These are phyloP conservation scores for Athelia psychrophila DNA, from an alignment of 1,284 basidiomycete species.

Conservation along the genomic window DNA sequence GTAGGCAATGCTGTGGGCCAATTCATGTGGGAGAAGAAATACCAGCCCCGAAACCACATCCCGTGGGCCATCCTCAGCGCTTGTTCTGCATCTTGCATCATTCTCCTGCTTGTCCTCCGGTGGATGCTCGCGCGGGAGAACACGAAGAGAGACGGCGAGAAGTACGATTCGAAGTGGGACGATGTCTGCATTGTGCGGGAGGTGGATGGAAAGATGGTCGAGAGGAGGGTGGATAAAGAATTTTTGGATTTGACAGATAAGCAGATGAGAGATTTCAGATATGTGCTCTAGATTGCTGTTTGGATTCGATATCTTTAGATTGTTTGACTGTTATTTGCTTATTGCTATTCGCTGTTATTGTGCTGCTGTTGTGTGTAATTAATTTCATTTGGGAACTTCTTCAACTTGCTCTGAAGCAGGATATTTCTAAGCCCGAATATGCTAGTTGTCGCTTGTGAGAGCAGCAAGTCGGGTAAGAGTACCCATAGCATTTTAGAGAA, in stretches of 20 bases:
- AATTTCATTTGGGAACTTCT: too few species aligned
- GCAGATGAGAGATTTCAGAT: conserved; percentile 60
- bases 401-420: too few species aligned
- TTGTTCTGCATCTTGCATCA: conserved; percentile 50
- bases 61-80: conserved; percentile 68
- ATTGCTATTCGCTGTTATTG: too few species aligned
- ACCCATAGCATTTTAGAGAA: too few species aligned
- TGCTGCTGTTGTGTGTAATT: too few species aligned
- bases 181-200: conserved; percentile 57
- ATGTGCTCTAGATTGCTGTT: conserved; percentile 34
- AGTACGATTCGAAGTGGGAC: conserved; percentile 58
- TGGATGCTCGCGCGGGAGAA: conserved; percentile 65
- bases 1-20: conserved; percentile 72
- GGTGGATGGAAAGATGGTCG: conserved; percentile 41
- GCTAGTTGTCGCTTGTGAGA: too few species aligned
- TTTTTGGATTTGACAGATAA: conserved; percentile 71
- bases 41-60: conserved; percentile 62
- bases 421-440: too few species aligned
- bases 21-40: conserved; percentile 75
- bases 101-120: conserved; percentile 56
- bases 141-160: conserved; percentile 52
- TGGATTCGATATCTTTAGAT: neutral
- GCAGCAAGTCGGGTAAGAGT: too few species aligned
- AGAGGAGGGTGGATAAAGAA: conserved; percentile 51
- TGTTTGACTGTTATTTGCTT: neutral